Evolutionary conservation across 1,139 yeast species (phyloP).

Genomic region (Hyphopichia fennica): DNA sequence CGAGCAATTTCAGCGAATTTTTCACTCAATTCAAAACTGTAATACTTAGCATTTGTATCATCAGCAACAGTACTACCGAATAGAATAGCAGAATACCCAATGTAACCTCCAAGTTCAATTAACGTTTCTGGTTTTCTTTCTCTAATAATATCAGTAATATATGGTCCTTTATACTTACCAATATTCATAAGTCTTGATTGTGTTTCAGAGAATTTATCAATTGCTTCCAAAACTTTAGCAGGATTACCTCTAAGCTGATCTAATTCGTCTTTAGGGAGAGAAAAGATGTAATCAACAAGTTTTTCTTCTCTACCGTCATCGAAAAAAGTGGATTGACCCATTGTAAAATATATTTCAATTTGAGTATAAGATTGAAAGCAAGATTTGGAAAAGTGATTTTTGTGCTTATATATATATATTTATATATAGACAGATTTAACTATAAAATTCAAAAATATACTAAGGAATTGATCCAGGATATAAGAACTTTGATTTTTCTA

Average conservation of each 20-base stretch:
- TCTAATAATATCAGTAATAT: constrained; percentile 24
- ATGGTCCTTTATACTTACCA: constrained; percentile 35
- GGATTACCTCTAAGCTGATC: constrained; percentile 28
- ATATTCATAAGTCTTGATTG: constrained; percentile 25
- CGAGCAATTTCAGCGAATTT: constrained; percentile 35
- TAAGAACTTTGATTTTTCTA: no score
- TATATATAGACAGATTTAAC: no score
- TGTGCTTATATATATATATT: not conserved
- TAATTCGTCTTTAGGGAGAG: constrained; percentile 19
- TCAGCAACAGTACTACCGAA: constrained; percentile 28
- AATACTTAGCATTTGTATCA: constrained; percentile 28
- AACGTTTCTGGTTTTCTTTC: constrained; percentile 29
- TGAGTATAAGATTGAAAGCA: not conserved
- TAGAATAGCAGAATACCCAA: constrained; percentile 45
- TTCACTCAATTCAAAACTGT: constrained; percentile 35
- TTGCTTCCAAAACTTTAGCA: constrained; percentile 25
- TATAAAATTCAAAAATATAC: no score
- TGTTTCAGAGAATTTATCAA: constrained; percentile 24
- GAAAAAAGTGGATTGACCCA: not conserved
- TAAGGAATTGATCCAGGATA: no score
- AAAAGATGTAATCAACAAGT: constrained; percentile 22
- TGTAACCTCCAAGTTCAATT: constrained; percentile 45
- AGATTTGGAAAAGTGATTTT: not conserved
- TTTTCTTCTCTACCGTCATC: constrained; percentile 17
- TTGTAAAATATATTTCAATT: not conserved